Evolutionary conservation across 192 early-diverging fungal genomes (phyloP).

Genomic region (Coemansia sp.): DNA sequence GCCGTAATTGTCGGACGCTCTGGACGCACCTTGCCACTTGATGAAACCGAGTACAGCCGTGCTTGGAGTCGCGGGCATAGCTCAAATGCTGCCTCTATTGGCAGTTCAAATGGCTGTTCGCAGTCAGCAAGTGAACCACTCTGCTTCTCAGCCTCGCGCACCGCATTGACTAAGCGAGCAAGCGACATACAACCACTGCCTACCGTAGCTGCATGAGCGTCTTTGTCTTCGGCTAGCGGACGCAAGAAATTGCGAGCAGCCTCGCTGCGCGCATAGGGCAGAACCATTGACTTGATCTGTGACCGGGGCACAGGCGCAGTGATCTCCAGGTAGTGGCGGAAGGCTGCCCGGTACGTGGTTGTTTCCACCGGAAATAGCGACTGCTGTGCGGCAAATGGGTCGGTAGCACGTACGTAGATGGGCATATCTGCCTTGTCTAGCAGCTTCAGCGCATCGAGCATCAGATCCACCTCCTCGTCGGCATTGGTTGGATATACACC

Average conservation of each 20-base stretch:
- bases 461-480: conserved; percentile 67
- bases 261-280: conserved; percentile 59
- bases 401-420: conserved; percentile 67
- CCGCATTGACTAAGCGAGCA: conserved; percentile 71
- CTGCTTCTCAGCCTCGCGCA: conserved; percentile 52
- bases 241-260: conserved; percentile 55
- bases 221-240: conserved; percentile 66
- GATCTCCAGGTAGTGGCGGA: conserved; percentile 92
- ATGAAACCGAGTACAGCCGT: conserved; percentile 98
- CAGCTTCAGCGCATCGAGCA: conserved; percentile 64
- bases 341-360: conserved; percentile 77
- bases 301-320: conserved; percentile 67
- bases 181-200: conserved; percentile 65
- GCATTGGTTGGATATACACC: conserved; percentile 89
- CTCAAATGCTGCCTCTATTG: conserved; percentile 80
- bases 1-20: conserved; percentile 81
- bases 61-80: conserved; percentile 77
- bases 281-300: conserved; percentile 59
- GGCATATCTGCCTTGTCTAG: conserved; percentile 65
- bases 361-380: conserved; percentile 85
- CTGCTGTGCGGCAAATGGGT: conserved; percentile 73
- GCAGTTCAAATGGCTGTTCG: conserved; percentile 58
- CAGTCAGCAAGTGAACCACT: conserved; percentile 18
- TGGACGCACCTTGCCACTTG: conserved; percentile 74
- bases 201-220: conserved; percentile 61